Base-by-base conservation (phyloP, 257 asterid species). In the Cordia subcordata region DNA sequence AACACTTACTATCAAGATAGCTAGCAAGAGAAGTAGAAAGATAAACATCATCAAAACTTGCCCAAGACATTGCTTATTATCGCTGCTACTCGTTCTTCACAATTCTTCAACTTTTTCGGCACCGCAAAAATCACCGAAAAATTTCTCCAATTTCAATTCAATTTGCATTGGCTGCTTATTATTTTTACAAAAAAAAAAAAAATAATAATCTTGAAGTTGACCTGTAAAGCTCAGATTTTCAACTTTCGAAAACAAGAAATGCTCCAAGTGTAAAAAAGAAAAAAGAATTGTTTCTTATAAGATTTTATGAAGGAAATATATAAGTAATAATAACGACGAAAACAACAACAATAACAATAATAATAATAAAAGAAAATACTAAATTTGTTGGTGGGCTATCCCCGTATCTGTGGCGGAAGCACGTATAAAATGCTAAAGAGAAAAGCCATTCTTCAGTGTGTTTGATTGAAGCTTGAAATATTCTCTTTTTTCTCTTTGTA, bases 61-160 rank as follows among this genome's bases (percentile, higher is more conserved):
- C 55, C 64, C 44, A n/a, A 60, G 64, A 46, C 64, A 60, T 60
- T 60, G 64, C 45, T 57, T 21, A 20, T 11, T 53, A 23, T 23
- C 11, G 13, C 14, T 19, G 15, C 47, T 11, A 42, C 47, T 42
- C 1, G 10, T 42, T 42, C 5, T 42, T 42, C 47, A 8, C 47
- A 42, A 42, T 42, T 42, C 5, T 42, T 42, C 47, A 42, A 42
- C 35, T 27, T 27, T 42, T 42, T 42, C 47, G 12, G 47, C 15
- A 42, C 47, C 47, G 35, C 47, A 42, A 42, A 11, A 42, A 42
- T 42, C 15, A 42, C 12, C 47, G 12, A 42, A 42, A 42, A 42
- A 42, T 2, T n/a, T 42, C 47, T 42, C 10, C 47, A 42, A 42
- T 27, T 27, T 27, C 35, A 42, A 42, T 42, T 42, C 47, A 42